These are phyloP conservation scores for Waltergamsia citrina DNA, from an alignment of 2,329 filamentous ascomycete genomes.

Conservation along the genomic window DNA sequence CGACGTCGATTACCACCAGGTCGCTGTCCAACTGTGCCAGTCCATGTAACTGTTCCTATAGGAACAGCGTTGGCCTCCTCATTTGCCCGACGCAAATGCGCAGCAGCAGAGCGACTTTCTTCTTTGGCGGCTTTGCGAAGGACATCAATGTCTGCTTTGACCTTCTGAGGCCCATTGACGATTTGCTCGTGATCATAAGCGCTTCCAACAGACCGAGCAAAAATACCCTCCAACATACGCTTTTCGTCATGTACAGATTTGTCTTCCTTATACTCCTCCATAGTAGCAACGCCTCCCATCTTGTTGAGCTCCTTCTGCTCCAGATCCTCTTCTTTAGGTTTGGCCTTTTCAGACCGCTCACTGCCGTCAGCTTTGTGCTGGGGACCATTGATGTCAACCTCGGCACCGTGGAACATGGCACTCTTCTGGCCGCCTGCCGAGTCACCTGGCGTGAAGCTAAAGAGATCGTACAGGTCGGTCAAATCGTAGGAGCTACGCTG, in stretches of 20 bases:
- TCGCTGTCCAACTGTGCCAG: slow-evolving; percentile 73
- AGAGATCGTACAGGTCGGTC: slow-evolving; percentile 84
- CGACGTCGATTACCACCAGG: slow-evolving; percentile 43
- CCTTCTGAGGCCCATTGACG: slow-evolving; percentile 63
- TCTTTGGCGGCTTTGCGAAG: slow-evolving; percentile 74
- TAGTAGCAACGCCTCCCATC: slow-evolving; percentile 50
- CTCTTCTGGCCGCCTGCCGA: slow-evolving; percentile 62
- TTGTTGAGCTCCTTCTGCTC: slow-evolving; percentile 36
- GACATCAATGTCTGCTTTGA: slow-evolving; percentile 66
- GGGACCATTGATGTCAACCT: slow-evolving; percentile 39
- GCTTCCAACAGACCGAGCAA: slow-evolving; percentile 80
- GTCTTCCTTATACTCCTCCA: slow-evolving; percentile 54
- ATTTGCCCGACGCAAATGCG: slow-evolving; percentile 62
- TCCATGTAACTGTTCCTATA: slow-evolving; percentile 88
- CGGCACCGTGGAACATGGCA: slow-evolving; percentile 77
- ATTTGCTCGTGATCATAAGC: slow-evolving; percentile 91
- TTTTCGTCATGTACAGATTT: slow-evolving; percentile 50
- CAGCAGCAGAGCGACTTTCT: slow-evolving; percentile 69
- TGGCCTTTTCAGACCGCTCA: background rate
- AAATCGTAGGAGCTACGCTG: slow-evolving; percentile 87
- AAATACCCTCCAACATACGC: slow-evolving; percentile 81
- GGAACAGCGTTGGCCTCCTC: slow-evolving; percentile 64
- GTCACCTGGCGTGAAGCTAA: slow-evolving; percentile 54
- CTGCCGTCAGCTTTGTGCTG: background rate
- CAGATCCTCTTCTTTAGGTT: slow-evolving; percentile 10